Evolutionary conservation across 2,329 filamentous ascomycete genomes (phyloP).

Genomic region (Colletotrichum zoysiae): DNA sequence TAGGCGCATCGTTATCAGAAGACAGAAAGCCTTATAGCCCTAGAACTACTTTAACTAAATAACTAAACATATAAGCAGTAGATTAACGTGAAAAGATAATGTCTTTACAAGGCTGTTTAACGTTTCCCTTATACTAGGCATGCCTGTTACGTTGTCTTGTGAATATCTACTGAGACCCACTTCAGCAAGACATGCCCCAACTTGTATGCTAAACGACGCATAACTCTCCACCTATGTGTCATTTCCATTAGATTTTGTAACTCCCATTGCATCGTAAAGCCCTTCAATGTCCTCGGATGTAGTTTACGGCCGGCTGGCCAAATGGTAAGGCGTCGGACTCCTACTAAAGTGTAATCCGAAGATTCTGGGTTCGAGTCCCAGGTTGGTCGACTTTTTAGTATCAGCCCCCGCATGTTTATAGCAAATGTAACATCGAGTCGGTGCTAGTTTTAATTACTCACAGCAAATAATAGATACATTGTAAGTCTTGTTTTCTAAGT

Average conservation of each 20-base stretch:
- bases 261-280: not conserved
- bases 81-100: not conserved
- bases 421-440: no score
- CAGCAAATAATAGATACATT: no score
- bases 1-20: no score
- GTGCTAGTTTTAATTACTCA: not conserved
- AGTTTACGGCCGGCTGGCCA: conserved; percentile 26
- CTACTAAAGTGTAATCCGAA: conserved; percentile 29
- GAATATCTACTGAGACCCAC: not conserved
- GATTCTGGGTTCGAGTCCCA: conserved; percentile 42
- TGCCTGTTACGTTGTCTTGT: not conserved
- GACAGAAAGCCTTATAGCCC: not conserved
- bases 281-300: not conserved
- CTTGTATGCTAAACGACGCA: not conserved
- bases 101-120: no score
- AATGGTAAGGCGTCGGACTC: conserved; percentile 42
- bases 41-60: not conserved
- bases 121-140: not conserved
- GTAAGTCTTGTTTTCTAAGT: no score
- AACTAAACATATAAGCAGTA: not conserved
- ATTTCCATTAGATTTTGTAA: not conserved
- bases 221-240: not conserved
- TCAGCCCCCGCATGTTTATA: no score
- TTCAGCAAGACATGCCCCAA: not conserved
- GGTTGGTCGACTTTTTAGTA: conserved; percentile 27